Evolutionary conservation across 208 protist species (phyloP).

Genomic region (Trypanosoma vivax): DNA sequence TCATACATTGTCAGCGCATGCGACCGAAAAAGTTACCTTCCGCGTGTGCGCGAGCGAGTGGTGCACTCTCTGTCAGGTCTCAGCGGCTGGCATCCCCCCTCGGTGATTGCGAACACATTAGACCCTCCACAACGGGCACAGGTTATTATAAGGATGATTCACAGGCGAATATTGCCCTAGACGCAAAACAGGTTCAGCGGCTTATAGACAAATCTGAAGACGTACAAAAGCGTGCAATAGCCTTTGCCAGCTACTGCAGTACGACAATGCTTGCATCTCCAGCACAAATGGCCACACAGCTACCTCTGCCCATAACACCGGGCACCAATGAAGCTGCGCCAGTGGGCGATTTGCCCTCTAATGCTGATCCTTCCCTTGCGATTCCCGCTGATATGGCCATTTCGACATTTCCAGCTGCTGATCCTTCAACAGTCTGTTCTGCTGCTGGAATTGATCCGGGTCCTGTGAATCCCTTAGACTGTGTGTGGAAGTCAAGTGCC

Average conservation of each 20-base stretch:
- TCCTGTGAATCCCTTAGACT: conserved; percentile 58
- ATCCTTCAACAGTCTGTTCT: neutral
- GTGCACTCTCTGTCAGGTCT: too few relatives aligned
- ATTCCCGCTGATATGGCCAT: conserved; percentile 4
- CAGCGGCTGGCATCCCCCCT: too few relatives aligned
- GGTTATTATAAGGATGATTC: conserved; percentile 59
- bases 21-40: too few relatives aligned
- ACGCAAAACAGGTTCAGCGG: conserved; percentile 39
- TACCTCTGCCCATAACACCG: neutral
- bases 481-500: conserved; percentile 24
- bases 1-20: conserved; percentile 33
- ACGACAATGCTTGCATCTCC: conserved; percentile 10
- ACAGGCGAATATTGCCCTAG: conserved; percentile 32
- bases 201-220: conserved; percentile 23
- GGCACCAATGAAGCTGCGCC: neutral
- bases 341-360: neutral
- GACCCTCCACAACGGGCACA: conserved; percentile 30
- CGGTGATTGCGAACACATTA: neutral
- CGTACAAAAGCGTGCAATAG: conserved; percentile 25
- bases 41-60: too few relatives aligned
- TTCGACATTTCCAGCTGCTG: conserved; percentile 1
- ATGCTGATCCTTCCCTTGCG: conserved; percentile 8
- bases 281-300: neutral
- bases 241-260: conserved; percentile 37
- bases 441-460: neutral